A percentile compares a stretch with the other conserved stretches of the same genome.
phyloP scores from a whole-genome alignment of 768 basidiomycete species.

The Suillus weaverae region DNA sequence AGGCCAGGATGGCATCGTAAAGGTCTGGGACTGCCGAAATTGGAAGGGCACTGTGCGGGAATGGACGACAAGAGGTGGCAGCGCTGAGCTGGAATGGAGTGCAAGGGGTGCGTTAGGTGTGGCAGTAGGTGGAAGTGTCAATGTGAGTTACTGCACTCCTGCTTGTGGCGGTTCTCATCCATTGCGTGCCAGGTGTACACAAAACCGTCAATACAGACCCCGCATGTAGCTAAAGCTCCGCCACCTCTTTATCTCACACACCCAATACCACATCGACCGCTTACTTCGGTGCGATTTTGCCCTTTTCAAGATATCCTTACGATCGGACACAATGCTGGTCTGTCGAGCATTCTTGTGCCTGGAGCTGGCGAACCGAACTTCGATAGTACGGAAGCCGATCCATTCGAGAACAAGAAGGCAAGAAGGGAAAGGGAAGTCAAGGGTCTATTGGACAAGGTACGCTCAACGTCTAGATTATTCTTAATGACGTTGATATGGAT shows the following conservation, averaged over 20 bases:
- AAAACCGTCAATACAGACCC: conserved; percentile 60
- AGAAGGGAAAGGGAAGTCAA: conserved; percentile 90
- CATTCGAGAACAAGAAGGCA: conserved; percentile 82
- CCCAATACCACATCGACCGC: conserved; percentile 75
- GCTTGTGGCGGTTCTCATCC: conserved; percentile 6
- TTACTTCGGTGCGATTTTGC: conserved; percentile 76
- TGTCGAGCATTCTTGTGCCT: conserved; percentile 87
- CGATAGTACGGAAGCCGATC: conserved; percentile 91
- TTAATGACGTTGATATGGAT: conserved; percentile 7
- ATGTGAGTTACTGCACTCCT: conserved; percentile 47
- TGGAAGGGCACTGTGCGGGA: conserved; percentile 88
- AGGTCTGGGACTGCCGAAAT: conserved; percentile 96
- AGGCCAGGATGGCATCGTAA: conserved; percentile 85
- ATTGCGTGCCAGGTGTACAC: conserved; percentile 61
- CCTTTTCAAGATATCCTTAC: conserved; percentile 88
- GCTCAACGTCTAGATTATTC: conserved; percentile 6
- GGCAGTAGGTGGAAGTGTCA: conserved; percentile 80
- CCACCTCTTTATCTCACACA: conserved; percentile 92
- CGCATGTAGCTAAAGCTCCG: conserved; percentile 45
- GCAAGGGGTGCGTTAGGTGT: conserved; percentile 81
- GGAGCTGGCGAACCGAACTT: conserved; percentile 95
- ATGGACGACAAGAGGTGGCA: conserved; percentile 71
- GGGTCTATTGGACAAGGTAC: conserved; percentile 83
- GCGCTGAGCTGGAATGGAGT: conserved; percentile 80
- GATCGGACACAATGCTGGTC: conserved; percentile 73